Evolutionary conservation across 495 filamentous ascomycete genomes (phyloP).

Genomic region (Xylaria palmicola): DNA sequence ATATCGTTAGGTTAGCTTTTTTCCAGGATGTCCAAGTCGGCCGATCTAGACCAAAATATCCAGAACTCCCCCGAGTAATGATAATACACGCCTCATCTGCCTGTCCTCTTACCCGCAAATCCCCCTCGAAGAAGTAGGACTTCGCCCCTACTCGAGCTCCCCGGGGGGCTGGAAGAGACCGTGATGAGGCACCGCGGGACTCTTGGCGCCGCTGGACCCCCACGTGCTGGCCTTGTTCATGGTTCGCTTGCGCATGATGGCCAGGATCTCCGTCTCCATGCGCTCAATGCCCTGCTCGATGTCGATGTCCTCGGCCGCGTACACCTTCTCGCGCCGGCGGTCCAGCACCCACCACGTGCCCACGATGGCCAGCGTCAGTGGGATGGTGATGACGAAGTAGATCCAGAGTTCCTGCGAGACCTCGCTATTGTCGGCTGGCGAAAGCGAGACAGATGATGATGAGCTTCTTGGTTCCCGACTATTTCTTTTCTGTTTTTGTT

Average conservation of each 20-base stretch:
- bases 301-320: slow-evolving; percentile 45
- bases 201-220: slow-evolving; percentile 24
- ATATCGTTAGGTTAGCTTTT: slow-evolving; percentile 9
- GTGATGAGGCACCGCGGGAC: not conserved
- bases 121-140: not conserved
- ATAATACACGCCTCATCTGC: not conserved
- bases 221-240: slow-evolving; percentile 52
- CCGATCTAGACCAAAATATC: not conserved
- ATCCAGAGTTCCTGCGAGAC: slow-evolving; percentile 52
- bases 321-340: slow-evolving; percentile 40
- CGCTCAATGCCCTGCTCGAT: slow-evolving; percentile 52
- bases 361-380: slow-evolving; percentile 47
- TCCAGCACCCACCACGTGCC: slow-evolving; percentile 49
- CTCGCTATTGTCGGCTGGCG: slow-evolving; percentile 8
- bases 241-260: slow-evolving; percentile 52
- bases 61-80: not conserved
- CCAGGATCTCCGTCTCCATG: slow-evolving; percentile 56
- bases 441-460: not conserved
- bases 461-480: slow-evolving; percentile 12
- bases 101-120: not conserved
- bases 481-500: not conserved
- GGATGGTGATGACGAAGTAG: slow-evolving; percentile 55
- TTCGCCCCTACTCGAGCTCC: not conserved
- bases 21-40: not conserved
- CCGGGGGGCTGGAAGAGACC: not conserved